phyloP scores from a whole-genome alignment of 352 stramenopile species.

The Globisporangium solare region DNA sequence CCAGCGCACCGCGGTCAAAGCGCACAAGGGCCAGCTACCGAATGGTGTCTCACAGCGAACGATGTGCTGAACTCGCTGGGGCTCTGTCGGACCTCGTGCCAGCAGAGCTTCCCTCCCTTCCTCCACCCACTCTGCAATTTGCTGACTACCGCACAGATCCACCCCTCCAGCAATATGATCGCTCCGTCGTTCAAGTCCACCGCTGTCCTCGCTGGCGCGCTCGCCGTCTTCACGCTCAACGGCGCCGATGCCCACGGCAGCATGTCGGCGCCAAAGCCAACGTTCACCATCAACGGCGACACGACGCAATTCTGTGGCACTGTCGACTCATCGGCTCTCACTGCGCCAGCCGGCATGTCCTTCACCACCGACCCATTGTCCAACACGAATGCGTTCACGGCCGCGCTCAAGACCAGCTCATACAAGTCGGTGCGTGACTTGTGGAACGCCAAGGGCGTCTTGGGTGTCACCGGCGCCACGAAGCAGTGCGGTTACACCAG shows the following conservation, averaged over 20 bases:
- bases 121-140: too few relatives aligned
- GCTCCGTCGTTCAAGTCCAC: slow-evolving; percentile 3
- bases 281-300: slow-evolving; percentile 8
- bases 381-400: slow-evolving; percentile 22
- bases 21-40: too few relatives aligned
- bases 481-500: slow-evolving; percentile 25
- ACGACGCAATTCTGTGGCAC: slow-evolving; percentile 13
- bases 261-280: slow-evolving; percentile 10
- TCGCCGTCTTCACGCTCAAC: too few relatives aligned
- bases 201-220: slow-evolving; percentile 1
- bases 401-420: slow-evolving; percentile 18
- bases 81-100: too few relatives aligned
- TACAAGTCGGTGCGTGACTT: slow-evolving; percentile 20
- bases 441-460: slow-evolving; percentile 8
- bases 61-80: too few relatives aligned
- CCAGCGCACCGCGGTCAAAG: too few relatives aligned
- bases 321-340: slow-evolving; percentile 9
- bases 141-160: too few relatives aligned
- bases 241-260: too few relatives aligned
- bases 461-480: slow-evolving; percentile 1
- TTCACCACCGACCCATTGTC: slow-evolving; percentile 14
- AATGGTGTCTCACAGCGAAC: too few relatives aligned
- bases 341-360: slow-evolving; percentile 7
- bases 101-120: too few relatives aligned
- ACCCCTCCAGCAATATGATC: slow-evolving; percentile 1